Evolutionary conservation across 192 early-diverging fungal species (phyloP).

Genomic region (Coemansia javaensis): DNA sequence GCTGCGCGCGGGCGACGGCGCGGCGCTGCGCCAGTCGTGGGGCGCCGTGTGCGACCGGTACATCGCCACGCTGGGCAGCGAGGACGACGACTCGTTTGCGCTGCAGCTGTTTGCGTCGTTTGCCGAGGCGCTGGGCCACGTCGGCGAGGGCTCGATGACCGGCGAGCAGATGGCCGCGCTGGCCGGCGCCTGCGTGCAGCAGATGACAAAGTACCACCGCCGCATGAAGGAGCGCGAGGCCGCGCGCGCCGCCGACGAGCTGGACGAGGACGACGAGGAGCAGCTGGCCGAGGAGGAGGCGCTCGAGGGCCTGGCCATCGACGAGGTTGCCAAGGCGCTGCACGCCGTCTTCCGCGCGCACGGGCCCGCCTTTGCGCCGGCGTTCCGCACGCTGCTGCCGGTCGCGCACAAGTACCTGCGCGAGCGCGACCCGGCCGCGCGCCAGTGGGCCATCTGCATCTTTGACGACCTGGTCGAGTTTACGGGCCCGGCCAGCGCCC

Average conservation of each 20-base stretch:
- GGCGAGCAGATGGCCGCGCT: constrained; percentile 67
- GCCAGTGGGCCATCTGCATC: constrained; percentile 92
- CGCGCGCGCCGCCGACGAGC: constrained; percentile 68
- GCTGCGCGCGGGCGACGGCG: constrained; percentile 42
- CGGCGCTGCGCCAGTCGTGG: constrained; percentile 59
- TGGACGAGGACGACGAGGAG: constrained; percentile 93
- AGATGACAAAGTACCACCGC: constrained; percentile 72
- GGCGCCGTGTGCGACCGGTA: constrained; percentile 67
- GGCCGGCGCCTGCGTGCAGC: constrained; percentile 59
- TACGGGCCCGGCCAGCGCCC: constrained; percentile 64
- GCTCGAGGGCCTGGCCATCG: constrained; percentile 53
- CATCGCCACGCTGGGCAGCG: constrained; percentile 69
- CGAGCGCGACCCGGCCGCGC: constrained; percentile 61
- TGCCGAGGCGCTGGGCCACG: constrained; percentile 56
- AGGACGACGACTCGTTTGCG: constrained; percentile 78
- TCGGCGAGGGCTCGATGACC: constrained; percentile 44
- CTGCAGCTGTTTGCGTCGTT: constrained; percentile 76
- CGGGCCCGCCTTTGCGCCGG: constrained; percentile 65
- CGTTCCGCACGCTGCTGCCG: constrained; percentile 77
- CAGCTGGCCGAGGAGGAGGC: constrained; percentile 76
- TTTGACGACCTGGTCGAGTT: constrained; percentile 93
- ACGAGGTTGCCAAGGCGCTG: constrained; percentile 77
- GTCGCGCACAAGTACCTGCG: constrained; percentile 61
- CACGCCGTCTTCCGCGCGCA: constrained; percentile 77
- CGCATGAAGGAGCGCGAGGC: constrained; percentile 73